Percentiles rank a stretch among this genome's conserved stretches.
Evolutionary conservation across 768 basidiomycete genomes (phyloP).

Genomic region (Coprinopsis sp.): DNA sequence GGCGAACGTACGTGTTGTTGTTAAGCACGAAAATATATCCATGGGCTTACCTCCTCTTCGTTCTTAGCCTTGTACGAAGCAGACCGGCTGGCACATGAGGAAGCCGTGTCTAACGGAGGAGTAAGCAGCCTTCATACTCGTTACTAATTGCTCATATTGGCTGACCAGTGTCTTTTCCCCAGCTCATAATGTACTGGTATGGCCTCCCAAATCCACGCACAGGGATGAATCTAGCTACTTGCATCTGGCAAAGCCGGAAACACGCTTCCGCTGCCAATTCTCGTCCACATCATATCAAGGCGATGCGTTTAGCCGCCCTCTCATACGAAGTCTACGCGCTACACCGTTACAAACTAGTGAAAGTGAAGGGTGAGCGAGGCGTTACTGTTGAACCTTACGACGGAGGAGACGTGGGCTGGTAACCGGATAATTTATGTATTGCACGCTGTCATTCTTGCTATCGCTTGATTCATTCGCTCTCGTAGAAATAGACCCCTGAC

Average conservation of each 20-base stretch:
- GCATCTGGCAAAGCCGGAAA: conserved; percentile 88
- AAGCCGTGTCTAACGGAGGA: conserved; percentile 84
- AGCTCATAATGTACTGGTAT: conserved; percentile 94
- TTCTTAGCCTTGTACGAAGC: conserved; percentile 74
- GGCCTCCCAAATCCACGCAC: conserved; percentile 73
- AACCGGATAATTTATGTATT: too few relatives aligned
- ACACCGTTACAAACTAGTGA: conserved; percentile 71
- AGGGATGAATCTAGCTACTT: conserved; percentile 88
- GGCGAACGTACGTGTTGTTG: conserved; percentile 54
- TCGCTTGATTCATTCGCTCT: conserved; percentile 1
- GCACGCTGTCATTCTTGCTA: too few relatives aligned
- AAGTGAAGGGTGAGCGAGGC: conserved; percentile 52
- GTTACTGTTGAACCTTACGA: conserved; percentile 58
- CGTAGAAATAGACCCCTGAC: too few relatives aligned
- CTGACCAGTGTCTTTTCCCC: conserved; percentile 10
- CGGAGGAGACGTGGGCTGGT: conserved; percentile 71
- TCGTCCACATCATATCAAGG: conserved; percentile 74
- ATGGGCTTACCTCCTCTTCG: conserved; percentile 5
- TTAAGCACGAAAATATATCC: conserved; percentile 1
- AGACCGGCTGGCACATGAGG: conserved; percentile 85
- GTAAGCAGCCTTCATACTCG: conserved; percentile 37
- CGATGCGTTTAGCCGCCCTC: conserved; percentile 72
- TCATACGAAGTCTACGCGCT: conserved; percentile 79
- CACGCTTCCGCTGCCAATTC: conserved; percentile 80
- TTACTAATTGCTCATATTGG: not conserved